A percentile compares a stretch with the other conserved stretches of the same genome.
Evolutionary conservation across 2,329 filamentous ascomycete genomes (phyloP).

Genomic region (Aspergillus terreus): DNA sequence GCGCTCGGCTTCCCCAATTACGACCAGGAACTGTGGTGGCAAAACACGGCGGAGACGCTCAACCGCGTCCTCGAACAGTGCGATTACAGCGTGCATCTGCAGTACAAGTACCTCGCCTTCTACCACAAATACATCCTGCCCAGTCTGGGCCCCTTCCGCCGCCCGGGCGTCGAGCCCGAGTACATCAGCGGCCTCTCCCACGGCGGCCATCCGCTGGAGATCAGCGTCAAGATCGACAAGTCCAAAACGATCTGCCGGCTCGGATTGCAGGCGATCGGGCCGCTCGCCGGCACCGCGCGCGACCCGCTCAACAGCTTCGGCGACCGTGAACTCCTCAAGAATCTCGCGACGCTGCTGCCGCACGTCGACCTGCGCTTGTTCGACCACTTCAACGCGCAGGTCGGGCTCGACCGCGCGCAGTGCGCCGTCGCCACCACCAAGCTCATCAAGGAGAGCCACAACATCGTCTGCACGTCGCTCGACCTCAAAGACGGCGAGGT

Average conservation of each 20-base stretch:
- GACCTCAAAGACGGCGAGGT: neutral
- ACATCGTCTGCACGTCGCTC: neutral
- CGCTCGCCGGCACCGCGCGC: neutral
- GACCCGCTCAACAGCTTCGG: neutral
- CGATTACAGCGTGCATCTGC: neutral
- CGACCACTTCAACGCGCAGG: neutral
- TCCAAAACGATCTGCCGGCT: neutral
- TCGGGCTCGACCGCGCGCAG: neutral
- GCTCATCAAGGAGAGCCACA: neutral
- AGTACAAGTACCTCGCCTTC: constrained; percentile 2
- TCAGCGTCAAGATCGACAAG: constrained; percentile 2
- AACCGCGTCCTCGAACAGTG: neutral
- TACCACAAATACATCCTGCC: neutral
- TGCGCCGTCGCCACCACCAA: neutral
- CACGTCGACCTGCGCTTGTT: neutral
- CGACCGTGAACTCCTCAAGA: neutral
- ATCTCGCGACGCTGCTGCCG: neutral
- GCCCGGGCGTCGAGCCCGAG: neutral
- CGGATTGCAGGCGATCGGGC: neutral
- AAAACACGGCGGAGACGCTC: neutral
- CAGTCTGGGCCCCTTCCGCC: neutral
- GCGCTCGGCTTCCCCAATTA: neutral
- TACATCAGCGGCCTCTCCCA: neutral
- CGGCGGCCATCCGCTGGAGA: neutral
- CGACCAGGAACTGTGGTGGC: constrained; percentile 1